phyloP scores from a whole-genome alignment of 805 yeast species.

The Torulaspora indica region DNA sequence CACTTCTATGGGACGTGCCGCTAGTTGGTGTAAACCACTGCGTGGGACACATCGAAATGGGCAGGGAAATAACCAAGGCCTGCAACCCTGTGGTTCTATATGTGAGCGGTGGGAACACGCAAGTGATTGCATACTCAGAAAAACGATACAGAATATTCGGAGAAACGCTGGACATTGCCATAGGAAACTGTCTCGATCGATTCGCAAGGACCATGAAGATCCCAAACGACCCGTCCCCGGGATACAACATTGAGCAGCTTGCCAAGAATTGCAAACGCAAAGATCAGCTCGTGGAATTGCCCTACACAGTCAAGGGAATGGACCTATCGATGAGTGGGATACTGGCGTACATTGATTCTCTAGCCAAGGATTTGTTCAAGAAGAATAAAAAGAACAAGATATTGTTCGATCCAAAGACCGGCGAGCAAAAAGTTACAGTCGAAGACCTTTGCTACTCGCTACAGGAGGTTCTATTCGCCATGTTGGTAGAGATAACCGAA shows the following conservation, averaged over 20 bases:
- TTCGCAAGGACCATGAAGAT: slow-evolving; percentile 89
- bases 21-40: slow-evolving; percentile 95
- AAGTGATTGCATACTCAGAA: slow-evolving; percentile 91
- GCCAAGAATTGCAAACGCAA: slow-evolving; percentile 61
- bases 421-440: slow-evolving; percentile 53
- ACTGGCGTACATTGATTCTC: slow-evolving; percentile 71
- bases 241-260: slow-evolving; percentile 92
- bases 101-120: slow-evolving; percentile 98
- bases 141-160: slow-evolving; percentile 97
- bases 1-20: slow-evolving; percentile 77
- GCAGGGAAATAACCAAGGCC: slow-evolving; percentile 97
- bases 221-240: slow-evolving; percentile 93
- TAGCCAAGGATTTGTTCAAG: slow-evolving; percentile 67
- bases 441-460: slow-evolving; percentile 90
- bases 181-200: slow-evolving; percentile 93
- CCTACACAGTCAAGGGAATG: slow-evolving; percentile 98
- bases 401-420: slow-evolving; percentile 38
- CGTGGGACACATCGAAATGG: slow-evolving; percentile 98
- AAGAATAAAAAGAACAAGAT: slow-evolving; percentile 39
- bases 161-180: slow-evolving; percentile 96
- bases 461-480: slow-evolving; percentile 88
- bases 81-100: slow-evolving; percentile 94
- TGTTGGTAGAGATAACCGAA: slow-evolving; percentile 97
- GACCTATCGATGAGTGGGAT: slow-evolving; percentile 96
- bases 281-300: slow-evolving; percentile 58